Conservation (phyloP, 495 filamentous ascomycete genomes). For the Penicillium steckii region DNA sequence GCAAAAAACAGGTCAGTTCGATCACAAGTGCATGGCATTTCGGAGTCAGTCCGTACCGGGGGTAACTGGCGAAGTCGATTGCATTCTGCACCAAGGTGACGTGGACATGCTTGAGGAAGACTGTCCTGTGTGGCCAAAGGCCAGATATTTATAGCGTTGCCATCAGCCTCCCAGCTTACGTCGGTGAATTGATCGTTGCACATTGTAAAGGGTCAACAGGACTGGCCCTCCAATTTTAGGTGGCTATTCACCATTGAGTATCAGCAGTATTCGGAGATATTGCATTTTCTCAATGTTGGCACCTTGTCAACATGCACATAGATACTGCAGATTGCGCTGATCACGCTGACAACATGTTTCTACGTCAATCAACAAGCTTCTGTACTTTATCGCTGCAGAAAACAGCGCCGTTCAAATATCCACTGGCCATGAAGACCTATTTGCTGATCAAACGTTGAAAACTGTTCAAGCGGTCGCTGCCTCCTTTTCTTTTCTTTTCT, state of each 20-base stretch:
- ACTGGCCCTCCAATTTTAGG: not conserved
- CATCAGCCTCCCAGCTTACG: not conserved
- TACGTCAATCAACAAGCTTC: not conserved
- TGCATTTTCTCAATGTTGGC: not conserved
- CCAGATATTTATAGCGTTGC: not conserved
- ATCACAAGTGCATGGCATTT: not conserved
- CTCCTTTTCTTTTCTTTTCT: no score
- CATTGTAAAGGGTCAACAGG: not conserved
- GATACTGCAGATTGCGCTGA: not conserved
- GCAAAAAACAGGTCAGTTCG: not conserved
- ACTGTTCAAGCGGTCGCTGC: no score
- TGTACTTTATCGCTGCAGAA: no score
- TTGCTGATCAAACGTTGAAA: no score
- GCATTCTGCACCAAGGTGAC: not conserved
- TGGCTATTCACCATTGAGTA: not conserved
- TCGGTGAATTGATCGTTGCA: not conserved
- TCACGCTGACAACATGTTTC: not conserved
- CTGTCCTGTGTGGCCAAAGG: not conserved
- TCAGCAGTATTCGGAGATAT: not conserved
- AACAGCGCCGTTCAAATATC: no score
- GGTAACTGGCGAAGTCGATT: not conserved
- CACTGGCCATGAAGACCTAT: no score
- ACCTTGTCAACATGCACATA: not conserved
- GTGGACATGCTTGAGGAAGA: not conserved
- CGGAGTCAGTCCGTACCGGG: not conserved